Conservation (phyloP, 1,284 basidiomycete species). For the Ceratorhiza oryzae-sativae region DNA sequence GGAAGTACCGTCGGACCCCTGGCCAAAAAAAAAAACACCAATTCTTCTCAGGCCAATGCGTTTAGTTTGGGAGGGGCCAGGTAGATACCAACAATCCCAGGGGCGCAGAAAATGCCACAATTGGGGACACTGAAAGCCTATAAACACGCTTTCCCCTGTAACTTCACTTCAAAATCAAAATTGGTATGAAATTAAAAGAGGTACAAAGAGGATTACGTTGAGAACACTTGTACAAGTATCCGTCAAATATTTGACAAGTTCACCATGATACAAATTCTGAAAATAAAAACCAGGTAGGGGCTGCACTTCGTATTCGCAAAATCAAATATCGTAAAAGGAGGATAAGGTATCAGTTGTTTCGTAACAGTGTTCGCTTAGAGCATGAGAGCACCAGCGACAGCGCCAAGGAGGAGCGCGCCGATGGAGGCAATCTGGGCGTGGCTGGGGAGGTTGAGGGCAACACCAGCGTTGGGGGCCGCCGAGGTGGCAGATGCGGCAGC, state of each 20-base stretch:
- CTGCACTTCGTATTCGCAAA: slow-evolving; percentile 16
- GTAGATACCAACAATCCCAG: too few species aligned
- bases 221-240: slow-evolving; percentile 30
- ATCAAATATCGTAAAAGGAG: neutral
- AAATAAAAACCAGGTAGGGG: neutral
- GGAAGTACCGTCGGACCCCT: too few species aligned
- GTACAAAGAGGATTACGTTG: slow-evolving; percentile 3
- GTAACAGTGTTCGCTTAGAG: slow-evolving; percentile 15
- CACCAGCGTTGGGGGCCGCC: slow-evolving; percentile 14
- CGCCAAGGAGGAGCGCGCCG: slow-evolving; percentile 20
- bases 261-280: slow-evolving; percentile 24
- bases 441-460: slow-evolving; percentile 5
- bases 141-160: too few species aligned
- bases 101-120: too few species aligned
- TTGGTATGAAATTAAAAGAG: slow-evolving; percentile 26
- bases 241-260: slow-evolving; percentile 13
- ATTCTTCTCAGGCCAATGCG: too few species aligned
- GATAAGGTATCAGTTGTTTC: slow-evolving; percentile 1
- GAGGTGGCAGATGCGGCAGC: neutral
- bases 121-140: too few species aligned
- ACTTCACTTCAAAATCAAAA: too few species aligned
- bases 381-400: slow-evolving; percentile 27
- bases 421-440: slow-evolving; percentile 16
- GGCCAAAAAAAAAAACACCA: too few species aligned
- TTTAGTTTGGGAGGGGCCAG: too few species aligned